Percentiles rank a stretch among this genome's conserved stretches.
Evolutionary conservation across 306 rosid species (phyloP).

Genomic region (Dryas octopetala): DNA sequence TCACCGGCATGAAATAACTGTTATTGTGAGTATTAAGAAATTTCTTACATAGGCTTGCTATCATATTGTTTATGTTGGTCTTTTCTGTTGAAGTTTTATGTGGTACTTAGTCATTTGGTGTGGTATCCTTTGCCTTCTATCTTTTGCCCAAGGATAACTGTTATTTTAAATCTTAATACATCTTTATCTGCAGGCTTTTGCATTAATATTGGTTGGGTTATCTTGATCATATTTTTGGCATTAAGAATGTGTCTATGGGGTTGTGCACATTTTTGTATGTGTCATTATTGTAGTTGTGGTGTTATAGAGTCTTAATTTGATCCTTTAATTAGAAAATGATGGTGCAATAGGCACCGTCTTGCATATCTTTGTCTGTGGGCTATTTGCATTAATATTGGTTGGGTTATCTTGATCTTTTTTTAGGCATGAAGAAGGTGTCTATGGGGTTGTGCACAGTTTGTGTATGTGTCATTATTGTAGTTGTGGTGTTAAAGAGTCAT

Average conservation of each 20-base stretch:
- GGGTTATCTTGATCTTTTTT: neutral
- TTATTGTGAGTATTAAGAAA: conserved; percentile 53
- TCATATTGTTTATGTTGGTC: conserved; percentile 4
- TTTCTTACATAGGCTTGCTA: neutral
- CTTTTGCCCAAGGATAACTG: neutral
- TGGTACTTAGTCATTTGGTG: neutral
- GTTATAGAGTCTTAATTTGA: neutral
- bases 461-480: neutral
- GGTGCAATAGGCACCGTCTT: neutral
- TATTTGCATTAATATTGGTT: neutral
- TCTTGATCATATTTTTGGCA: neutral
- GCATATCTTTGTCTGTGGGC: neutral
- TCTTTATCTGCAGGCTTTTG: neutral
- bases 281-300: neutral
- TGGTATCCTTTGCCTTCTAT: neutral
- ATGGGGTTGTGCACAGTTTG: neutral
- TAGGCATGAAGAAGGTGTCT: neutral
- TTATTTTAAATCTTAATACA: neutral
- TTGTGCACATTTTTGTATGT: neutral
- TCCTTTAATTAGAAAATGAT: neutral
- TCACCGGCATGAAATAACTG: conserved; percentile 82
- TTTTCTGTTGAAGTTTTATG: neutral
- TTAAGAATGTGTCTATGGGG: neutral
- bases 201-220: neutral
- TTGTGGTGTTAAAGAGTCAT: neutral